phyloP scores from a whole-genome alignment of 768 basidiomycete genomes.

The Obba rivulosa region DNA sequence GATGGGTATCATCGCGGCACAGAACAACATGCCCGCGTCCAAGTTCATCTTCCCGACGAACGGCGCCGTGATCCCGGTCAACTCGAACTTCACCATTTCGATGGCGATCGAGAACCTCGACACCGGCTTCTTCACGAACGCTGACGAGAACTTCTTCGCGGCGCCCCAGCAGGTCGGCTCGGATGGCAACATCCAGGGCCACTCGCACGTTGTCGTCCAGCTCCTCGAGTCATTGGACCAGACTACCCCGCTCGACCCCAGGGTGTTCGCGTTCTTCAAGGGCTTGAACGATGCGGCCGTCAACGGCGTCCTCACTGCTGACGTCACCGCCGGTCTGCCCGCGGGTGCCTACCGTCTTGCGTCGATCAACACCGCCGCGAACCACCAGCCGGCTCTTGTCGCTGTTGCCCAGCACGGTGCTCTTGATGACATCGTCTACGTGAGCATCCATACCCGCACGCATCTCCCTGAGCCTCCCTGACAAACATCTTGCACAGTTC shows the following conservation, averaged over 20 bases:
- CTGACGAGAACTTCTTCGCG: slow-evolving; percentile 45
- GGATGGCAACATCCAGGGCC: slow-evolving; percentile 51
- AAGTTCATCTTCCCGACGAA: slow-evolving; percentile 52
- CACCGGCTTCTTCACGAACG: slow-evolving; percentile 58
- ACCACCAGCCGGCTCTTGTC: slow-evolving; percentile 36
- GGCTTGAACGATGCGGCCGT: slow-evolving; percentile 42
- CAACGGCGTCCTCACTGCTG: slow-evolving; percentile 33
- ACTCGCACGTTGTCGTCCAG: slow-evolving; percentile 60
- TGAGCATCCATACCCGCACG: slow-evolving; percentile 11
- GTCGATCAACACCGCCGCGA: slow-evolving; percentile 41
- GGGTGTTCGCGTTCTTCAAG: slow-evolving; percentile 54
- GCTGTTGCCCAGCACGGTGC: slow-evolving; percentile 38
- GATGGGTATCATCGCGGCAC: slow-evolving; percentile 56
- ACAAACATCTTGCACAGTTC: slow-evolving; percentile 11
- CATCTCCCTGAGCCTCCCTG: neutral
- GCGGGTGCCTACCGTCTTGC: slow-evolving; percentile 39
- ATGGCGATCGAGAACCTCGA: slow-evolving; percentile 42
- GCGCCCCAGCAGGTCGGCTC: slow-evolving; percentile 46
- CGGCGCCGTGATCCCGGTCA: slow-evolving; percentile 35
- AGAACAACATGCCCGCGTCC: slow-evolving; percentile 45
- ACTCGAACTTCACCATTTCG: slow-evolving; percentile 47
- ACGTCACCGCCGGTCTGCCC: slow-evolving; percentile 37
- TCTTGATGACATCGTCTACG: slow-evolving; percentile 37
- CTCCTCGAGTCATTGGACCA: slow-evolving; percentile 40
- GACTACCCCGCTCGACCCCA: slow-evolving; percentile 43